Conservation (phyloP, 2,329 filamentous ascomycete species). For the Beauveria sp. region DNA sequence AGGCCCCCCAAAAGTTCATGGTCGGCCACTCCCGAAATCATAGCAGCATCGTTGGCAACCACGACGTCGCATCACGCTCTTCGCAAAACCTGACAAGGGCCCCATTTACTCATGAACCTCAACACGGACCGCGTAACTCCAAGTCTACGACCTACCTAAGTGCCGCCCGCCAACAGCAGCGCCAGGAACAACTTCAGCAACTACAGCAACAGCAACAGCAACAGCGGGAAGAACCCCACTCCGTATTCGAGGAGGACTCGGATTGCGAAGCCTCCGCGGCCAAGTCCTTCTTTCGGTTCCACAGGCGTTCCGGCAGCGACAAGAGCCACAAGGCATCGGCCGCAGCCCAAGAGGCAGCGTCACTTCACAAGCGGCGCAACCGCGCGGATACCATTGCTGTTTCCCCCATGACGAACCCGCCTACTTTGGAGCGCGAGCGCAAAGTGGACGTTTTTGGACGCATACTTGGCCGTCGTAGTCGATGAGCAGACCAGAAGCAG, state of each 20-base stretch:
- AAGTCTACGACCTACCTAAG: slow-evolving; percentile 22
- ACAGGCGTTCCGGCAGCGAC: slow-evolving; percentile 30
- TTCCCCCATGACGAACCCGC: slow-evolving; percentile 14
- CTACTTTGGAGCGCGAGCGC: slow-evolving; percentile 18
- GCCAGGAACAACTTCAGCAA: slow-evolving; percentile 17
- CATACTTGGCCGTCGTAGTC: slow-evolving; percentile 28
- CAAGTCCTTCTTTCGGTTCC: slow-evolving; percentile 38
- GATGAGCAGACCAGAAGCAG: slow-evolving; percentile 12
- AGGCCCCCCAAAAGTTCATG: slow-evolving; percentile 11
- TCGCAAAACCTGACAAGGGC: slow-evolving; percentile 17
- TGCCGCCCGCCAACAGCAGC: slow-evolving; percentile 14
- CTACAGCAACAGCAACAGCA: slow-evolving; percentile 16
- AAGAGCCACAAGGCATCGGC: slow-evolving; percentile 17
- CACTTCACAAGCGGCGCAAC: slow-evolving; percentile 10
- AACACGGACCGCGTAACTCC: slow-evolving; percentile 18
- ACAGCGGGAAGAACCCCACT: slow-evolving; percentile 23
- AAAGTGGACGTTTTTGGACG: slow-evolving; percentile 30
- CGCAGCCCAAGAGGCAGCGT: not conserved
- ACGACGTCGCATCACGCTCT: slow-evolving; percentile 19
- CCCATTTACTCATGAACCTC: not conserved
- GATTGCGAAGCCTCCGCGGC: slow-evolving; percentile 32
- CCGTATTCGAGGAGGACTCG: slow-evolving; percentile 42
- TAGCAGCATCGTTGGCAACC: slow-evolving; percentile 13
- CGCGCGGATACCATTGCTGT: slow-evolving; percentile 19
- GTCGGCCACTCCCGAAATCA: slow-evolving; percentile 10